A percentile compares a stretch with the other conserved stretches of the same genome.
These are phyloP conservation scores for Fusarium cicatricum DNA, from an alignment of 2,329 filamentous ascomycete genomes.

Conservation along the genomic window DNA sequence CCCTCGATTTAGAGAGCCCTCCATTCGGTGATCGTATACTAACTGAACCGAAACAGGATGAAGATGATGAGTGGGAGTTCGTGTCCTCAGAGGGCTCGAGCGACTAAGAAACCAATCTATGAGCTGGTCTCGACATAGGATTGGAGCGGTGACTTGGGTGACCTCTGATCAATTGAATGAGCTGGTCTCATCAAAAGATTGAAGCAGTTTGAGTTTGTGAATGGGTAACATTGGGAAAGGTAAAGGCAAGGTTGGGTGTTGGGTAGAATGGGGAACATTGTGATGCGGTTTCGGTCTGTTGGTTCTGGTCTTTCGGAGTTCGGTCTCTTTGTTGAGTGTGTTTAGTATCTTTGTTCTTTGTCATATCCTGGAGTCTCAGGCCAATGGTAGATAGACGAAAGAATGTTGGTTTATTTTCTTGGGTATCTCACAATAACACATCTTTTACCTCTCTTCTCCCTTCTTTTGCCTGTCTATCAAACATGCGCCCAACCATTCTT, in stretches of 20 bases:
- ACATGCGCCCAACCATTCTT: constrained; percentile 68
- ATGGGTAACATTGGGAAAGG: not conserved
- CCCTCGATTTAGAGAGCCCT: not conserved
- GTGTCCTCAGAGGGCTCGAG: not conserved
- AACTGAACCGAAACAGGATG: not conserved
- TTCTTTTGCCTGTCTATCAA: constrained; percentile 36
- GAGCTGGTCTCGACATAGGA: not conserved
- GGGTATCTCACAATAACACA: constrained; percentile 23
- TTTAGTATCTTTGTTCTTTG: not conserved
- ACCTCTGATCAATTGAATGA: not conserved
- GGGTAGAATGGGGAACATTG: not conserved
- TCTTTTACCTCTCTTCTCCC: not conserved
- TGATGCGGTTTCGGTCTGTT: not conserved
- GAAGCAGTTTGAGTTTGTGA: not conserved
- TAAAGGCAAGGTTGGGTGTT: not conserved
- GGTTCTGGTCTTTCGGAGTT: not conserved
- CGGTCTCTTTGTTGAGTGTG: too few species aligned
- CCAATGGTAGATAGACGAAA: not conserved
- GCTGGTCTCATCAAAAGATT: not conserved
- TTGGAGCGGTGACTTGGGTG: not conserved
- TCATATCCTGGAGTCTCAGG: not conserved
- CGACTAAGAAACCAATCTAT: not conserved
- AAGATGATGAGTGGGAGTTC: not conserved
- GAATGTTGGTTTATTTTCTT: constrained; percentile 5
- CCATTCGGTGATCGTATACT: not conserved